Conservation (phyloP, 2,329 filamentous ascomycete species). For the Colletotrichum filicis region DNA sequence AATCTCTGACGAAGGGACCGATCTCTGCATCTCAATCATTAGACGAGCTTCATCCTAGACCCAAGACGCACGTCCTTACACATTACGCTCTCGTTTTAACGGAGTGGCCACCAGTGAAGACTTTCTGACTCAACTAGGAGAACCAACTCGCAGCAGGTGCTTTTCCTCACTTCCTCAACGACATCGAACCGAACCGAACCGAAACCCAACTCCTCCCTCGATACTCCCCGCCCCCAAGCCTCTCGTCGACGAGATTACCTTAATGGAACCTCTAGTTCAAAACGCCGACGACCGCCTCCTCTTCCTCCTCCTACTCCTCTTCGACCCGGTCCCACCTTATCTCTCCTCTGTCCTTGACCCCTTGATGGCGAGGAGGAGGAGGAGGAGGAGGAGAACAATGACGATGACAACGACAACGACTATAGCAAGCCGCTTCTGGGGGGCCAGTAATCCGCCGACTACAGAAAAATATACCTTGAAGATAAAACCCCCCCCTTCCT, state of each 20-base stretch:
- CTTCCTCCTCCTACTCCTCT: slow-evolving; percentile 43
- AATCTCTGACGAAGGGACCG: background rate
- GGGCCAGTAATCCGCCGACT: too few relatives aligned
- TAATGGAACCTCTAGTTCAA: slow-evolving; percentile 55
- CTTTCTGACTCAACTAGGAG: too few relatives aligned
- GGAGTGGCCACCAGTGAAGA: too few relatives aligned
- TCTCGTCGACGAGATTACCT: slow-evolving; percentile 73
- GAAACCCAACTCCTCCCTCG: slow-evolving; percentile 74
- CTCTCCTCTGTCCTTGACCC: slow-evolving; percentile 70
- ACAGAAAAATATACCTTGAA: too few relatives aligned
- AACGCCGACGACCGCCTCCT: slow-evolving; percentile 47
- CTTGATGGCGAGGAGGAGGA: too few relatives aligned
- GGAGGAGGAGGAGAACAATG: too few relatives aligned
- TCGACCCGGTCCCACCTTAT: slow-evolving; percentile 50
- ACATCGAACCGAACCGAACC: slow-evolving; percentile 73
- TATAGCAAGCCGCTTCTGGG: too few relatives aligned
- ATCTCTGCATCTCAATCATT: slow-evolving; percentile 2
- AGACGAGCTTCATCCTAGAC: background rate
- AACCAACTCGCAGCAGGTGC: too few relatives aligned
- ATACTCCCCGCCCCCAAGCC: slow-evolving; percentile 74
- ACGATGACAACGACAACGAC: too few relatives aligned
- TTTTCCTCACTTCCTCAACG: slow-evolving; percentile 52
- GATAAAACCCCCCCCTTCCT: too few relatives aligned
- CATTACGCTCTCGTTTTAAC: too few relatives aligned
- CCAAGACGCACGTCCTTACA: too few relatives aligned